Base-by-base conservation (phyloP, 2,329 filamentous ascomycete genomes). In the Albifimbria verrucaria region DNA sequence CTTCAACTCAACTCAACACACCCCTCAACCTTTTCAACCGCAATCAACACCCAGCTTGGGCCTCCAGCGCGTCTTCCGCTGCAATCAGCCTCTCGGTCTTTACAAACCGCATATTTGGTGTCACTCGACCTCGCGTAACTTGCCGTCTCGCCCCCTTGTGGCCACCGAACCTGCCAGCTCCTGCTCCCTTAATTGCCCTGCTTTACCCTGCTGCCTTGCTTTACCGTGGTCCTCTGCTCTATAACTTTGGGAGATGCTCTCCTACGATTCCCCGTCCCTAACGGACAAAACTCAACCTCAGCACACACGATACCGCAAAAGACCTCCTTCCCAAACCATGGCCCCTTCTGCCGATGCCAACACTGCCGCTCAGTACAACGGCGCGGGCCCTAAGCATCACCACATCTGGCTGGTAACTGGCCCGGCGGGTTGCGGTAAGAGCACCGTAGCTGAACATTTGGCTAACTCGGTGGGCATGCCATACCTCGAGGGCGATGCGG, bases 361-460 rank as follows among this genome's bases (percentile, higher is more conserved):
- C 54, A 54, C 57, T 15, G 62, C 70, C 4, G 60, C 62, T 47
- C 57, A 66, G 24, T 56, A 66, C 48, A 68, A 60, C 54, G 66
- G 67, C 52, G 57, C 64, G 24, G 57, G 65, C 51, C 68, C n/a
- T n/a, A n/a, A 69, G 52, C 68, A 76, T 53, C 85, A 87, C 63
- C 88, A 92, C 69, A 90, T 92, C 66, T 92, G 88, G 87, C 78
- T 92, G 54, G 83, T 92, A 49, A 91, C 88, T 2, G 89, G 89
- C 24, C 89, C 89, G 49, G 88, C 89, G 43, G 89, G 89, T 24
- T 90, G 87, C 65, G 89, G 89, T 54, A 92, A 92, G 77, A 89
- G 83, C 53, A 92, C 88, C 1, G 81, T 92, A 24, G 89, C 87
- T 43, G 75, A 84, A 60, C 76, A 83, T 64, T 70, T 92, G 43